Percentiles rank a stretch among this genome's conserved stretches.
Conservation (phyloP, 768 basidiomycete genomes). For the Rhodotorula diobovata region DNA sequence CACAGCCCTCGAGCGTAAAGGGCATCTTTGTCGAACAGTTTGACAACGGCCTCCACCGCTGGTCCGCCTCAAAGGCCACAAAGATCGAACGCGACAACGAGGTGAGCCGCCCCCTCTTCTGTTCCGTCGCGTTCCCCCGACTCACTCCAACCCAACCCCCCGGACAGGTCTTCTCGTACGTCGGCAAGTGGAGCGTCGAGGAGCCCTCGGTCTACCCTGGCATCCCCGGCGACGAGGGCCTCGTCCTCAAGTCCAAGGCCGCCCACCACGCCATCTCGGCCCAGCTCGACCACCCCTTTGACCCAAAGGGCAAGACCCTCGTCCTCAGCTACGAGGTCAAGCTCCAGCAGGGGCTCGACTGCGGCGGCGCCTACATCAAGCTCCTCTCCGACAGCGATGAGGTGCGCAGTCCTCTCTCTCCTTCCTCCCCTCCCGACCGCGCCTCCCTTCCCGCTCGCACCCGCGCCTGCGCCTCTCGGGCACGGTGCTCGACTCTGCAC, state of each 20-base stretch:
- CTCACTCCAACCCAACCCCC: background rate
- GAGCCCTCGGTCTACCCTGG: conserved; percentile 66
- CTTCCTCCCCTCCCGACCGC: too few species aligned
- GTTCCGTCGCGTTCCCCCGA: conserved; percentile 12
- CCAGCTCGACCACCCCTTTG: conserved; percentile 69
- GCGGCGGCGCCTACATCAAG: conserved; percentile 98
- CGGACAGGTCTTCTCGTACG: conserved; percentile 67
- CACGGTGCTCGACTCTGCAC: too few species aligned
- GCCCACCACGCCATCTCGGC: conserved; percentile 98
- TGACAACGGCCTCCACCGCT: conserved; percentile 75
- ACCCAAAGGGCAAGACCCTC: conserved; percentile 68
- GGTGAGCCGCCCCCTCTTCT: conserved; percentile 47
- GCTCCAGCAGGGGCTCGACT: conserved; percentile 95
- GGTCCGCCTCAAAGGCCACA: conserved; percentile 94
- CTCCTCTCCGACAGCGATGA: conserved; percentile 58
- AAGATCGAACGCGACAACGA: conserved; percentile 97
- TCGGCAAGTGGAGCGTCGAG: conserved; percentile 95
- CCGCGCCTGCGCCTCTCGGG: too few species aligned
- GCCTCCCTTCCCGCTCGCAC: too few species aligned
- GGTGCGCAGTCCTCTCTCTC: conserved; percentile 26
- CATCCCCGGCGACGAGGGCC: conserved; percentile 78
- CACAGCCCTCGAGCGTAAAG: conserved; percentile 28
- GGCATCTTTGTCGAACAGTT: conserved; percentile 85
- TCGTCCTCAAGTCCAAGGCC: conserved; percentile 94
- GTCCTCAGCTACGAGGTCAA: conserved; percentile 99